Base-by-base conservation (phyloP, 2,329 filamentous ascomycete species). In the Elsinoe perseae region DNA sequence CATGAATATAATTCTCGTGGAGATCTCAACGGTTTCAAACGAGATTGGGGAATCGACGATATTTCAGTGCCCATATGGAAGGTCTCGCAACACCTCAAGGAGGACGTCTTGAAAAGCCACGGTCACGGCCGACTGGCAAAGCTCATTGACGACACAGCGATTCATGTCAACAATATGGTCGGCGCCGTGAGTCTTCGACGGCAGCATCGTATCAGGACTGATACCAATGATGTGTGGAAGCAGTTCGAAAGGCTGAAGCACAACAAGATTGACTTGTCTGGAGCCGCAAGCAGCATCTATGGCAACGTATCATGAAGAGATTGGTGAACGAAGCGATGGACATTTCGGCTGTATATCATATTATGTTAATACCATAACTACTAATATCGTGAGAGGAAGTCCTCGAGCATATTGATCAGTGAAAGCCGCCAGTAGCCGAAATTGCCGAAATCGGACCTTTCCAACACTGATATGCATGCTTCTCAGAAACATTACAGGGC, bases 241-340 rank as follows among this genome's bases (percentile, higher is more conserved):
- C 48, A 52, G 18, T 52, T 52, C 28, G 48, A 52, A 28, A 36
- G 48, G 32, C 18, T 52, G 30, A 52, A 38, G 48, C 48, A 52
- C 25, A 52, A 52, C 30, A 52, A 38, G 30, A 38, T 52, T 10
- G 48, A 52, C 20, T 10, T 52, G 18, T 34, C 30, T 8, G 48
- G 18, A 4, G 48, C 48, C 48, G 16, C 28, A 28, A 5, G n/a
- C 25, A 20, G n/a, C 38, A 25, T 10, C 8, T n/a, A 2, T 23
- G 32, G 18, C 10, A n/a, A 1, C 1, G 18, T 21, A 3, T n/a
- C 25, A 16, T 4, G 16, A 20, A 30, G 14, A 20, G 48, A 16
- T 18, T 6, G 28, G 16, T 8, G 7, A 20, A 6, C 20, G n/a
- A 23, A 30, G 18, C 21, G 16, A 32, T 32, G 16, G 25, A 50